Conservation (phyloP, 2,329 filamentous ascomycete genomes). For the Trichoderma harzianum region DNA sequence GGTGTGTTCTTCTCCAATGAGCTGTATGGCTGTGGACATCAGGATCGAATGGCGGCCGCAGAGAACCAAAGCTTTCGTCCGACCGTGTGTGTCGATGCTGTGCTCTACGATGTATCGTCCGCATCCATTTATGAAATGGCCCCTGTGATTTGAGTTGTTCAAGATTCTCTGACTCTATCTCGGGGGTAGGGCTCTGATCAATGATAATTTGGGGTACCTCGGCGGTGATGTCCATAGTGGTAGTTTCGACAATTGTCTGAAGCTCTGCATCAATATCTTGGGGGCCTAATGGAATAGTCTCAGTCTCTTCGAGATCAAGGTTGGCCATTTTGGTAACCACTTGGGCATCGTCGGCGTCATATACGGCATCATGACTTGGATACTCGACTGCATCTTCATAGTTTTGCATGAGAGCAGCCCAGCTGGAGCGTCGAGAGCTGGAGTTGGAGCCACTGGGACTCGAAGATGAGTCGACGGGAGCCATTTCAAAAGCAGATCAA, state of each 20-base stretch:
- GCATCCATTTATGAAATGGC: conserved; percentile 73
- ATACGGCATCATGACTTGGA: not conserved
- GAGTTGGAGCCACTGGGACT: conserved; percentile 1
- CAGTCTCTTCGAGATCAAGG: conserved; percentile 29
- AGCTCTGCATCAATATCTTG: conserved; percentile 30
- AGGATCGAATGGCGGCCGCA: not conserved
- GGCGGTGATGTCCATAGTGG: conserved; percentile 8
- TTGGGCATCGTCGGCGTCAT: conserved; percentile 24
- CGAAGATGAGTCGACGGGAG: conserved; percentile 29
- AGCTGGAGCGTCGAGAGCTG: conserved; percentile 16
- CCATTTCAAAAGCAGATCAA: conserved; percentile 34
- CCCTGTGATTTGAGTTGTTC: conserved; percentile 20
- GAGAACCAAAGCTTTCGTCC: not conserved
- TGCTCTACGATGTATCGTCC: conserved; percentile 60
- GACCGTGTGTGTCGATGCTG: conserved; percentile 32
- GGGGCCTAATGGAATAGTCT: conserved; percentile 38
- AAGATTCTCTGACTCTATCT: conserved; percentile 3
- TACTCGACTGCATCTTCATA: conserved; percentile 27
- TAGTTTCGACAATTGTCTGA: not conserved
- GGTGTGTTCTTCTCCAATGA: conserved; percentile 25
- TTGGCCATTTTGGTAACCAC: conserved; percentile 27
- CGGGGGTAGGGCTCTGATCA: conserved; percentile 22
- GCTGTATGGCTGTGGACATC: not conserved
- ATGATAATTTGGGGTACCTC: conserved; percentile 28
- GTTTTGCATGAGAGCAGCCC: conserved; percentile 13